Base-by-base conservation (phyloP, 495 filamentous ascomycete genomes). In the Ramalina peruviana region DNA sequence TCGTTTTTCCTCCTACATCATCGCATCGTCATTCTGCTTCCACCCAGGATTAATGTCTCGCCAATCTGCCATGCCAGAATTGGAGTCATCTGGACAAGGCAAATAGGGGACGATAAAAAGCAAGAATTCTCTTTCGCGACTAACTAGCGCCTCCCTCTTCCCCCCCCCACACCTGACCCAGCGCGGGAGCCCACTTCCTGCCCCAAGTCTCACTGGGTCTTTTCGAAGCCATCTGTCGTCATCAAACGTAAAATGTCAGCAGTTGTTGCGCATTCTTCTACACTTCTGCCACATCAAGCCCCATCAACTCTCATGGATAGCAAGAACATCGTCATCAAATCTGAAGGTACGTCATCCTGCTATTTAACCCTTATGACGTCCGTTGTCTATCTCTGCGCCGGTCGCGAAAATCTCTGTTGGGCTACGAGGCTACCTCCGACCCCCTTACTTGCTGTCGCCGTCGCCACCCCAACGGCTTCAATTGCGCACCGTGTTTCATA, bases 261-360 rank as follows among this genome's bases (percentile, higher is more conserved):
- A 57, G 68, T 65, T 38, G 70, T 74, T 54, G 67, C 69, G 53
- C 58, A 66, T 51, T 63, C 63, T 49, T 46, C 63, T 62, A 51
- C 63, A 44, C 44, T 56, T 37, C 27, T 48, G 27, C 45, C 61
- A 54, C 63, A 58, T 58, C 43, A 62, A 44, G 56, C 49, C 46
- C 52, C 59, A 44, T 53, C 57, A 56, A 63, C 67, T 50, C 62
- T 70, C 53, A 74, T 76, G 72, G 73, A 76, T 55, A 67, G 66
- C 43, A 74, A 75, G 59, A 75, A 71, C 54, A 65, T 62, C 48
- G 59, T 56, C 16, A 51, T 67, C 47, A 68, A 72, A 54, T 52
- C 60, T 36, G 64, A 75, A 67, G 69, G 68, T 72, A 42, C 54
- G 69, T 69, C 57, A 54, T 57, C 56, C 53, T 56, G 55, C 42